Evolutionary conservation across 2,329 filamentous ascomycete genomes (phyloP).

Genomic region (Claviceps cyperi): DNA sequence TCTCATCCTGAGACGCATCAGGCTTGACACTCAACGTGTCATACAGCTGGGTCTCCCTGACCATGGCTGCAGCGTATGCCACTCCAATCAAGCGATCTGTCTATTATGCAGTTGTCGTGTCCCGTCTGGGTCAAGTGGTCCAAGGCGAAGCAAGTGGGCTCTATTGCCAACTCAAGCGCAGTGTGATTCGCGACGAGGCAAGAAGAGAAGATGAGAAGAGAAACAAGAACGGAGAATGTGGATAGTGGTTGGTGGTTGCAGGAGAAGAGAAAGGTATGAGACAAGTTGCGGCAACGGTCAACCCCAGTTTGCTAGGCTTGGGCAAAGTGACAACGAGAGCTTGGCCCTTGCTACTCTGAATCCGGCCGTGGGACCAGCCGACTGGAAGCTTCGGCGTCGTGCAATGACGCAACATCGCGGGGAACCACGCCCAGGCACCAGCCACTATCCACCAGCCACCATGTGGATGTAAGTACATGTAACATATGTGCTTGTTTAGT

Average conservation of each 20-base stretch:
- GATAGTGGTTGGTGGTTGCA: too few species aligned
- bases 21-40: constrained; percentile 69
- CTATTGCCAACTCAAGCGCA: too few species aligned
- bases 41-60: constrained; percentile 91
- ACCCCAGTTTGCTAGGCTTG: neutral
- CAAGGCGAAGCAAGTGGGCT: neutral
- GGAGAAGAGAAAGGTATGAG: too few species aligned
- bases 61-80: constrained; percentile 44
- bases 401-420: constrained; percentile 2
- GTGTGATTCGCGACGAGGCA: too few species aligned
- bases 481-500: too few species aligned
- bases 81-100: neutral
- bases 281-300: too few species aligned
- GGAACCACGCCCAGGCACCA: constrained; percentile 4
- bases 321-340: neutral
- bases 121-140: neutral
- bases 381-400: constrained; percentile 16
- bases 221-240: too few species aligned
- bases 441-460: too few species aligned
- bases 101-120: neutral
- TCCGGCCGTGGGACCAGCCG: neutral
- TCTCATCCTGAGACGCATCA: constrained; percentile 75
- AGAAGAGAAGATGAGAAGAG: too few species aligned
- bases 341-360: too few species aligned
- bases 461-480: too few species aligned